Percentiles rank a stretch among this genome's conserved stretches.
phyloP scores from a whole-genome alignment of 2,329 filamentous ascomycete genomes.

The Dothidotthia symphoricarpi region DNA sequence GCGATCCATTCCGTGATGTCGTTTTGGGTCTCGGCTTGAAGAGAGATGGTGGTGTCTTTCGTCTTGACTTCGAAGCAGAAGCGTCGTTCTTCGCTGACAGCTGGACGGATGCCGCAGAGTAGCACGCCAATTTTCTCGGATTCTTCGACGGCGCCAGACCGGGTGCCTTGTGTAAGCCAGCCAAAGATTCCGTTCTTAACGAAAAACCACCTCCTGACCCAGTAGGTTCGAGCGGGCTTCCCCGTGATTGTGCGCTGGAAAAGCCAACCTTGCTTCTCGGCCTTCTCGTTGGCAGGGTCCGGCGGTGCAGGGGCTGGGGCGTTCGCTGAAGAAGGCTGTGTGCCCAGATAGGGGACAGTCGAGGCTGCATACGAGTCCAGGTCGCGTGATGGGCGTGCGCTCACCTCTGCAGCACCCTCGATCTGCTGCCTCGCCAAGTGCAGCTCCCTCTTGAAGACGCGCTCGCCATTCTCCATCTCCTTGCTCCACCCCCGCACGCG shows the following conservation, averaged over 20 bases:
- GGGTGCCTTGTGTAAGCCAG: slow-evolving; percentile 79
- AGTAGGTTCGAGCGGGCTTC: slow-evolving; percentile 85
- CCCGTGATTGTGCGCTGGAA: slow-evolving; percentile 78
- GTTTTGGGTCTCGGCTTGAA: slow-evolving; percentile 88
- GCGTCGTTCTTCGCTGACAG: slow-evolving; percentile 85
- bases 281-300: slow-evolving; percentile 45
- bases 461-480: slow-evolving; percentile 90
- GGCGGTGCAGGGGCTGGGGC: slow-evolving; percentile 54
- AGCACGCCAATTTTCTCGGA: slow-evolving; percentile 95
- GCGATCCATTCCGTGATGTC: slow-evolving; percentile 95
- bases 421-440: slow-evolving; percentile 76
- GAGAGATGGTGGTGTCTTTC: slow-evolving; percentile 82
- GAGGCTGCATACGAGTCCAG: slow-evolving; percentile 89
- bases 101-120: slow-evolving; percentile 87
- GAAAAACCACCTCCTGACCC: slow-evolving; percentile 93
- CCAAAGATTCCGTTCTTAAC: slow-evolving; percentile 95
- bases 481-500: slow-evolving; percentile 88
- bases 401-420: slow-evolving; percentile 69
- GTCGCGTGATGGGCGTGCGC: slow-evolving; percentile 80
- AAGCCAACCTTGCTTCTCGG: slow-evolving; percentile 93
- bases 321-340: slow-evolving; percentile 57
- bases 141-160: slow-evolving; percentile 83
- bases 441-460: slow-evolving; percentile 77
- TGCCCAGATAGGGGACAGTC: slow-evolving; percentile 83
- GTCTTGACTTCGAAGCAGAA: slow-evolving; percentile 99